Percentiles rank a stretch among this genome's conserved stretches.
phyloP scores from a whole-genome alignment of 2,329 filamentous ascomycete species.

The Byssothecium circinans region DNA sequence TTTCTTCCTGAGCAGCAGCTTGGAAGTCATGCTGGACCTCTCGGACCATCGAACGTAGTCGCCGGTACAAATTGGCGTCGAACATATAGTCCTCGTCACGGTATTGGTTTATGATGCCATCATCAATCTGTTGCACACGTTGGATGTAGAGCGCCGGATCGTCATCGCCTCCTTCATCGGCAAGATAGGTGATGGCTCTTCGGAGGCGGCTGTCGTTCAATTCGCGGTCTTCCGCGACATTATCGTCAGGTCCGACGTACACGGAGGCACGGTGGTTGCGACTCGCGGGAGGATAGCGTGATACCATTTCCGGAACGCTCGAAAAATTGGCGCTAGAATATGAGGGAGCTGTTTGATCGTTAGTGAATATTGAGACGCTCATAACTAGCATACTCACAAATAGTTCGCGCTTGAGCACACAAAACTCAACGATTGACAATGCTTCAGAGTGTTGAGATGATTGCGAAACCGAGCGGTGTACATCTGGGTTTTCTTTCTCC shows the following conservation, averaged over 20 bases:
- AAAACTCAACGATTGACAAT: background rate
- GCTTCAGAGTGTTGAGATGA: background rate
- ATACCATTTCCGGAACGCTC: background rate
- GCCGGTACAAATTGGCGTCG: constrained; percentile 23
- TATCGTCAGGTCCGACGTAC: background rate
- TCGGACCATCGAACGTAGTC: constrained; percentile 21
- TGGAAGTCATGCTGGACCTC: constrained; percentile 20
- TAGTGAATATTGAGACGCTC: background rate
- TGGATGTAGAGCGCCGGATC: constrained; percentile 18
- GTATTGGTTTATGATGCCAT: constrained; percentile 24
- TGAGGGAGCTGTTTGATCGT: background rate
- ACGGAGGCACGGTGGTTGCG: background rate
- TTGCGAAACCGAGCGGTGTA: background rate
- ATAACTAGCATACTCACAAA: background rate
- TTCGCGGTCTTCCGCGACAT: background rate
- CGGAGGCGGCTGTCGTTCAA: constrained; percentile 26
- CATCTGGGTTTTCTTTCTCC: constrained; percentile 8
- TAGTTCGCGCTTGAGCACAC: background rate
- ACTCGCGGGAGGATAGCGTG: background rate
- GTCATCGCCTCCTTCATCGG: constrained; percentile 24
- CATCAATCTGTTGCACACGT: constrained; percentile 30
- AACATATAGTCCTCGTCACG: constrained; percentile 14
- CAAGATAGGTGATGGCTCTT: constrained; percentile 33
- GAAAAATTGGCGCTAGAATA: background rate
- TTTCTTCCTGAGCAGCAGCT: constrained; percentile 9